These are phyloP conservation scores for Pseudophaeomoniella oleicola DNA, from an alignment of 2,329 filamentous ascomycete species.

Conservation along the genomic window DNA sequence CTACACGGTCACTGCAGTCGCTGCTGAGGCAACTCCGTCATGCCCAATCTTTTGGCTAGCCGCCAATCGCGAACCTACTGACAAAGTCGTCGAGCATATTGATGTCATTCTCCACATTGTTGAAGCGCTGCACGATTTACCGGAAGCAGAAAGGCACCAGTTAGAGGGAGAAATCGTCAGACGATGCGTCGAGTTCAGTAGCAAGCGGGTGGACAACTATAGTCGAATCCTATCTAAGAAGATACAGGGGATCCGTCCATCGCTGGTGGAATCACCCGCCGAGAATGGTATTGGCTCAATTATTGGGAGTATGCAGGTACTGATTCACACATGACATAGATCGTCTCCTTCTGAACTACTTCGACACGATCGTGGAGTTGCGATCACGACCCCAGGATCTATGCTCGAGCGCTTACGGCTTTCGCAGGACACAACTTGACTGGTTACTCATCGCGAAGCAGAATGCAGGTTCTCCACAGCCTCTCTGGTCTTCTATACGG, in stretches of 20 bases:
- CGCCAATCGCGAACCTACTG: conserved; percentile 19
- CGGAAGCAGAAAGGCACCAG: neutral
- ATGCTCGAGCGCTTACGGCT: too few relatives aligned
- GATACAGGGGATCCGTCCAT: conserved; percentile 3
- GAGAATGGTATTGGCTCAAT: too few relatives aligned
- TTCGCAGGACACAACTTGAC: too few relatives aligned
- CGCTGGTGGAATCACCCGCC: too few relatives aligned
- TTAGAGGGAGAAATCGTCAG: conserved; percentile 2
- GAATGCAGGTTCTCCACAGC: too few relatives aligned
- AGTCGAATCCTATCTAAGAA: neutral
- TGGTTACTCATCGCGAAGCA: too few relatives aligned
- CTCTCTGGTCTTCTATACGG: conserved; percentile 9
- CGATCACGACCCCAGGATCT: too few relatives aligned
- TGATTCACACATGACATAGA: too few relatives aligned
- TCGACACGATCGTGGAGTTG: too few relatives aligned
- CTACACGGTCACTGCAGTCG: conserved; percentile 29
- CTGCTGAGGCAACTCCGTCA: conserved; percentile 19
- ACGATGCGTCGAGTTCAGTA: neutral
- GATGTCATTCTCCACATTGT: neutral
- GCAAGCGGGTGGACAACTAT: neutral
- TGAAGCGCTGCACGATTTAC: neutral
- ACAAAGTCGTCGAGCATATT: conserved; percentile 4
- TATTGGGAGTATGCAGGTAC: too few relatives aligned
- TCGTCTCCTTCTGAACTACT: too few relatives aligned
- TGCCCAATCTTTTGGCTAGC: conserved; percentile 30